Evolutionary conservation across 1,284 basidiomycete genomes (phyloP), one percentile per base, ranked within the genome.

Genomic region (Apiotrichum laibachii): DNA sequence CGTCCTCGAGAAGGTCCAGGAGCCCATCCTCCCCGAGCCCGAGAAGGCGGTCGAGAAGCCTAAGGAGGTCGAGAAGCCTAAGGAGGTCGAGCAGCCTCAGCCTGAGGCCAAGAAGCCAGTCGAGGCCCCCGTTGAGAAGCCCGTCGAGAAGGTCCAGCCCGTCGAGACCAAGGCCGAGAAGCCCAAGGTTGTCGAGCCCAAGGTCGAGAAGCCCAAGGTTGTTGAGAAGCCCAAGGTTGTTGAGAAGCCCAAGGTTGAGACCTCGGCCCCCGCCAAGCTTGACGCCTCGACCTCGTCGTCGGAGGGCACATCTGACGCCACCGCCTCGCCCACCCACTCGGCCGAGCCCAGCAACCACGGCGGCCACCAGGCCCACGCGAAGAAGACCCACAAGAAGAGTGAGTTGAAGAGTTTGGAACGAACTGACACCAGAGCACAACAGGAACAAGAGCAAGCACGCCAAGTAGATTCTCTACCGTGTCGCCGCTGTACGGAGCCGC

Each of bases 351-450:
- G n/a, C n/a, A 44, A n/a, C 43, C 8, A 10, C 43, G 12, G 9
- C 43, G 18, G 18, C 43, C 11, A 19, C 19, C 5, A 5, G 19
- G 43, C 8, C 19, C n/a, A 9, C 43, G 19, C 19, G 19, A 19
- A 44, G 19, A 44, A 44, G 43, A 44, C 19, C 18, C 18, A 44
- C 43, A 44, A 44, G 43, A 44, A 44, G 43, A 44, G 43, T 44
- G 19, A 19, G 43, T 21, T 9, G 15, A 18, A 40, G 39, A 40
- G 8, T 40, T 40, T 5, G 15, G 10, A 11, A 7, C 42, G 3
- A 10, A 21, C 43, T 44, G 43, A 21, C 43, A 5, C 18, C 43
- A 44, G 43, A 44, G 43, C 43, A 44, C 43, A 19, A 44, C 43
- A 18, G 19, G n/a, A 44, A 44, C n/a, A 18, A 44, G 19, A 11